Conservation (phyloP, 495 filamentous ascomycete species). For the Neurospora tetrasperma region DNA sequence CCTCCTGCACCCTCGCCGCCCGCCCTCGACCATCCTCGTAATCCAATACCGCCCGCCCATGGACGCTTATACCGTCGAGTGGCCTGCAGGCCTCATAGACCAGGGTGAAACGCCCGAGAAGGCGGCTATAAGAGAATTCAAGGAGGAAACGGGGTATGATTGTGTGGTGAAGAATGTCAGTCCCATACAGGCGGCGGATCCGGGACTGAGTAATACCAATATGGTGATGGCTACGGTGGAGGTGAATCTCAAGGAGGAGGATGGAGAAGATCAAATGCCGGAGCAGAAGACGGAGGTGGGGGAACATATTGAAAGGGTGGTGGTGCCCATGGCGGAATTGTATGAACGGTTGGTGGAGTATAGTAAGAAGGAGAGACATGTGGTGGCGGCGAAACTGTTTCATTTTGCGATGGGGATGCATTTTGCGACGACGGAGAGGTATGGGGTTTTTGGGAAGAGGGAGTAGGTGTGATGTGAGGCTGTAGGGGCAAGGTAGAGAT, state of each 20-base stretch:
- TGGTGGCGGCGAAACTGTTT: constrained; percentile 35
- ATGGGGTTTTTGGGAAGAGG: constrained; percentile 13
- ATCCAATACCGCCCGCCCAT: constrained; percentile 69
- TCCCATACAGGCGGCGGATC: constrained; percentile 33
- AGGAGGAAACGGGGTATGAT: constrained; percentile 81
- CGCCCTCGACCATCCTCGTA: constrained; percentile 40
- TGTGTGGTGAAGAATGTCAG: constrained; percentile 22
- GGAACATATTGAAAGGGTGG: constrained; percentile 75
- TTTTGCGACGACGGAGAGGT: constrained; percentile 29
- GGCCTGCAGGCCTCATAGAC: constrained; percentile 78
- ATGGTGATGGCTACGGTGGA: constrained; percentile 71
- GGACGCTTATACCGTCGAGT: constrained; percentile 65
- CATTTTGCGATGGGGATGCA: constrained; percentile 36
- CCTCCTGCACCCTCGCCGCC: constrained; percentile 37
- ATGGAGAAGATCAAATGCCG: constrained; percentile 27
- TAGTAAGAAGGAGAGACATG: constrained; percentile 22
- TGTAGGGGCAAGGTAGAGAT: no score
- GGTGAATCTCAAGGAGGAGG: constrained; percentile 49
- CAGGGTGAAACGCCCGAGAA: constrained; percentile 64
- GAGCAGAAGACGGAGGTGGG: constrained; percentile 68
- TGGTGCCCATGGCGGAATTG: constrained; percentile 52
- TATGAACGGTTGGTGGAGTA: constrained; percentile 39
- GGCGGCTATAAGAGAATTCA: constrained; percentile 74
- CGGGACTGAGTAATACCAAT: constrained; percentile 76
- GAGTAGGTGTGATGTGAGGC: no score